Conservation (phyloP, 148 eudicot species). For the Chenopodium album region DNA sequence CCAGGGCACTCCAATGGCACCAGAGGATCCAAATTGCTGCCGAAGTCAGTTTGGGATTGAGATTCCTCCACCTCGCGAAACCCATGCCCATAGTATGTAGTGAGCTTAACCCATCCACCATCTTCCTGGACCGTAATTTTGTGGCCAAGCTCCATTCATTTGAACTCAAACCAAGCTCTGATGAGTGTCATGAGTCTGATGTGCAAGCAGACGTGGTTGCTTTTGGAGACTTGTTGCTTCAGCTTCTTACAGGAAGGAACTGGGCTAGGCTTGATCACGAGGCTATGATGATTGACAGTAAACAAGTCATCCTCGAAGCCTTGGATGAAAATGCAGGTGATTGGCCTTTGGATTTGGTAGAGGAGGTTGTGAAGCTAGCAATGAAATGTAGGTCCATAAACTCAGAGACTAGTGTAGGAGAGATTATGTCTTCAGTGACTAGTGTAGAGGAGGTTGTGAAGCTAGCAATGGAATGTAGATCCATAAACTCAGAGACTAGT, state of each 20-base stretch:
- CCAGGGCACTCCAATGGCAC: slow-evolving; percentile 53
- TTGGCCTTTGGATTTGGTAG: slow-evolving; percentile 64
- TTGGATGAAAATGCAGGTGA: slow-evolving; percentile 53
- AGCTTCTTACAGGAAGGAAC: slow-evolving; percentile 61
- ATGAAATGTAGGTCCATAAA: slow-evolving; percentile 43
- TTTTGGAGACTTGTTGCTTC: slow-evolving; percentile 61
- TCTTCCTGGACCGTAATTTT: slow-evolving; percentile 58
- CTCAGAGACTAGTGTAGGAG: slow-evolving; percentile 25
- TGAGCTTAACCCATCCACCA: slow-evolving; percentile 50
- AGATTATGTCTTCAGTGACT: slow-evolving; percentile 11
- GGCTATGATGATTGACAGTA: slow-evolving; percentile 22
- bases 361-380: slow-evolving; percentile 49
- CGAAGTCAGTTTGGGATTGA: slow-evolving; percentile 48
- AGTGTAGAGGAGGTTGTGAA: slow-evolving; percentile 42
- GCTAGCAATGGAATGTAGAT: slow-evolving; percentile 53
- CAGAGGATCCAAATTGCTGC: slow-evolving; percentile 59
- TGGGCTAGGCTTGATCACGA: slow-evolving; percentile 40
- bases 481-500: slow-evolving; percentile 25
- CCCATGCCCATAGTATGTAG: slow-evolving; percentile 55
- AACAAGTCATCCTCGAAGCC: slow-evolving; percentile 16
- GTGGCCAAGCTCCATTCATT: slow-evolving; percentile 49
- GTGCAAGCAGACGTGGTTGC: slow-evolving; percentile 42
- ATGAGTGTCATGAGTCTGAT: slow-evolving; percentile 22
- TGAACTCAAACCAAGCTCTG: slow-evolving; percentile 24
- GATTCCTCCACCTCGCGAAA: slow-evolving; percentile 56